phyloP scores from a whole-genome alignment of 345 rosid genomes.

The Stellera chamaejasme region DNA sequence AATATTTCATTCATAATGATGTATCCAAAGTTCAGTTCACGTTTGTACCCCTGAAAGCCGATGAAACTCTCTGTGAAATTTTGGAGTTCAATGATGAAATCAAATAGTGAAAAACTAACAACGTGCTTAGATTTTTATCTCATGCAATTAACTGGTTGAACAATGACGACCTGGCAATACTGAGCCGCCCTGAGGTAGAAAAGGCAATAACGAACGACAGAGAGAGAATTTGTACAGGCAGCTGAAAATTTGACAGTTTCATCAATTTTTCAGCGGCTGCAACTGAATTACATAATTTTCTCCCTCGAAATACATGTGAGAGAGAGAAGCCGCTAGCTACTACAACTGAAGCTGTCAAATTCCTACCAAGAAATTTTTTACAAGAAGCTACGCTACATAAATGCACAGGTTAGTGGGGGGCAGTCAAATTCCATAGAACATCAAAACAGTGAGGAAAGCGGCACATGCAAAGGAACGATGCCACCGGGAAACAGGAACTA shows the following conservation, averaged over 20 bases:
- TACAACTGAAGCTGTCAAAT: neutral
- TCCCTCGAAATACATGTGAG: neutral
- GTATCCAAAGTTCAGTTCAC: too few species aligned
- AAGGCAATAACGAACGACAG: too few species aligned
- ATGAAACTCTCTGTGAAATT: neutral
- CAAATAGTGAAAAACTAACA: neutral
- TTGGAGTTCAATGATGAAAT: neutral
- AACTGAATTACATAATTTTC: too few species aligned
- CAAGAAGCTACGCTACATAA: neutral
- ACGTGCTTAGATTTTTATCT: too few species aligned
- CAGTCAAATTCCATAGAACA: conserved; percentile 4
- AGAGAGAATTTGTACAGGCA: too few species aligned
- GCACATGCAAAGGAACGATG: conserved; percentile 1
- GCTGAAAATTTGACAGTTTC: too few species aligned
- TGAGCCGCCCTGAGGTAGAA: too few species aligned
- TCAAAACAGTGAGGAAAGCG: conserved; percentile 1
- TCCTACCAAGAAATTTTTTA: conserved; percentile 5
- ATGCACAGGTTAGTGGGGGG: neutral
- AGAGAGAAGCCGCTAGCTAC: neutral
- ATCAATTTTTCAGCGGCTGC: too few species aligned
- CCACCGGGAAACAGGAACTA: conserved; percentile 4
- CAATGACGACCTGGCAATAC: too few species aligned
- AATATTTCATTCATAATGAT: conserved; percentile 50
- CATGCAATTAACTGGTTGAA: too few species aligned
- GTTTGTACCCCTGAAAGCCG: neutral